A percentile compares a stretch with the other conserved stretches of the same genome.
Evolutionary conservation across 2,329 filamentous ascomycete species (phyloP).

Genomic region (Rutstroemia sp.): DNA sequence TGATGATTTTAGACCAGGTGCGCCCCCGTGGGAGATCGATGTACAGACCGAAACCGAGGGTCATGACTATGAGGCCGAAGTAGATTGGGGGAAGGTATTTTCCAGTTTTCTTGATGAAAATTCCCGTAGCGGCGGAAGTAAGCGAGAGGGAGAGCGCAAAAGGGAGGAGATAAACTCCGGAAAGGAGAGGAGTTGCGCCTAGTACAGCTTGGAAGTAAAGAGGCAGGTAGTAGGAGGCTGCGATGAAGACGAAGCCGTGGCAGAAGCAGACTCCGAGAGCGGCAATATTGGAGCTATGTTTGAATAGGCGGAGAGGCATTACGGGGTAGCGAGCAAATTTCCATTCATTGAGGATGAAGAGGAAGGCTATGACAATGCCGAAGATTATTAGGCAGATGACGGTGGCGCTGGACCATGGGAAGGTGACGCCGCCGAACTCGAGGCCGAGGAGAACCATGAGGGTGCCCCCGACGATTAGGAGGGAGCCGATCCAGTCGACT

Average conservation of each 20-base stretch:
- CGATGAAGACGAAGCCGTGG: conserved; percentile 50
- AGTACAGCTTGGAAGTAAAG: conserved; percentile 67
- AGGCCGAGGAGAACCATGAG: conserved; percentile 83
- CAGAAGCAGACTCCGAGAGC: conserved; percentile 60
- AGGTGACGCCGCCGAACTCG: conserved; percentile 70
- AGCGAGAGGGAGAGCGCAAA: conserved; percentile 61
- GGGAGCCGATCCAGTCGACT: conserved; percentile 52
- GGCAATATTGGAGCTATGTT: conserved; percentile 56
- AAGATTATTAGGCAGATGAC: conserved; percentile 46
- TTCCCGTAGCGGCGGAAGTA: conserved; percentile 48
- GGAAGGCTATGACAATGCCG: conserved; percentile 47
- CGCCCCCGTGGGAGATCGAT: conserved; percentile 51
- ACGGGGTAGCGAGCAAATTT: conserved; percentile 69
- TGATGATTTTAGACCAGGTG: conserved; percentile 46
- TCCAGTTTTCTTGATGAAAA: conserved; percentile 56
- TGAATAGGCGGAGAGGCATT: conserved; percentile 69
- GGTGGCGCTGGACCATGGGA: conserved; percentile 43
- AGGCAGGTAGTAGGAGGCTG: conserved; percentile 21
- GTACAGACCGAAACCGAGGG: conserved; percentile 57
- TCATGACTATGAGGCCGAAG: conserved; percentile 49
- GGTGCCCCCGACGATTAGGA: conserved; percentile 61
- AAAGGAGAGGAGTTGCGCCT: conserved; percentile 50
- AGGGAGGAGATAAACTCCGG: conserved; percentile 69
- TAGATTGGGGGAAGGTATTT: conserved; percentile 56
- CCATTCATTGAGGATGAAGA: conserved; percentile 66